These are phyloP conservation scores for Musa beccarii DNA, from an alignment of 176 grass and related monocot genomes.

Conservation along the genomic window DNA sequence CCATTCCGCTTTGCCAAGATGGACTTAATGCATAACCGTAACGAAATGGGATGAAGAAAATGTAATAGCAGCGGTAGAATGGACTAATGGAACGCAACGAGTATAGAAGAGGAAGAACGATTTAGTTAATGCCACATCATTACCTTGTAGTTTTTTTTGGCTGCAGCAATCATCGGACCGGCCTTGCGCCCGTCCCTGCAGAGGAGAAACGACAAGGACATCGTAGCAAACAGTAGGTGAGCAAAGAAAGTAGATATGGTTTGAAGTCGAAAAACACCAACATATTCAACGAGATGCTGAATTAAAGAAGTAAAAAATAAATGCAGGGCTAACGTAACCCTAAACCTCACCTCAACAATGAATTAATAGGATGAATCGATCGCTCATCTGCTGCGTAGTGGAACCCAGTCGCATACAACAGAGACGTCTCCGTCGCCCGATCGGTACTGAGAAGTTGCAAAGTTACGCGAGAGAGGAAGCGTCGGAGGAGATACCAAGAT, in stretches of 20 bases:
- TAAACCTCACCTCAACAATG: too few relatives aligned
- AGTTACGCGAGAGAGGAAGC: too few relatives aligned
- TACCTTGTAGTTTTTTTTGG: too few relatives aligned
- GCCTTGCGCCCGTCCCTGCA: too few relatives aligned
- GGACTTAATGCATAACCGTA: slow-evolving; percentile 15
- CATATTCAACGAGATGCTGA: neutral
- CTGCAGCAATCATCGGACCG: too few relatives aligned
- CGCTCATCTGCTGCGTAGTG: slow-evolving; percentile 64
- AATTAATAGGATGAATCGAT: slow-evolving; percentile 42
- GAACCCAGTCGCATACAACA: slow-evolving; percentile 14
- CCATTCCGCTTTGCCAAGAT: slow-evolving; percentile 51
- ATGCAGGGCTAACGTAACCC: slow-evolving; percentile 36
- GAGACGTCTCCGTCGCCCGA: too few relatives aligned
- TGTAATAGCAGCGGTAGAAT: neutral
- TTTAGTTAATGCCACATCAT: too few relatives aligned
- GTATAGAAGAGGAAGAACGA: too few relatives aligned
- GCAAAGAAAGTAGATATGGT: neutral
- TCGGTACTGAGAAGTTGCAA: too few relatives aligned
- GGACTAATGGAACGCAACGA: too few relatives aligned
- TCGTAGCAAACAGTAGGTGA: neutral
- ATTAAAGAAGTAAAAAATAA: neutral
- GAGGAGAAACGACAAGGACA: neutral
- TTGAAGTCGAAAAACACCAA: neutral
- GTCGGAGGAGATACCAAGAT: too few relatives aligned
- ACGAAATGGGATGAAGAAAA: neutral